Base-by-base conservation (phyloP, 371 early-diverging fungal genomes). In the Dichotomocladium elegans region DNA sequence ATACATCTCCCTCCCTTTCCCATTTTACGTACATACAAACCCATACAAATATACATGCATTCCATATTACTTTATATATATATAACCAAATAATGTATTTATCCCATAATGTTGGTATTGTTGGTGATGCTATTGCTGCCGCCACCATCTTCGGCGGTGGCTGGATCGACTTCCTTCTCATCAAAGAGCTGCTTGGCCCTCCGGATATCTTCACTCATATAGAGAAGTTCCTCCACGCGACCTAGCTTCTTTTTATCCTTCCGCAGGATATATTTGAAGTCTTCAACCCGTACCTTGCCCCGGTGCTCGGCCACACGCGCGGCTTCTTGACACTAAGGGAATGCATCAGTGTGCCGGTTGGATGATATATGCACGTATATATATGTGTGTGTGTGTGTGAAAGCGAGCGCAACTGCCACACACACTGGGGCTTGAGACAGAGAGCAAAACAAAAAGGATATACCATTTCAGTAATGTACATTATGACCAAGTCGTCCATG, bases 201-300 rank as follows among this genome's bases (percentile, higher is more conserved):
- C 61, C 89, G 88, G 51, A 99, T 88, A 58, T 98, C 98, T 77
- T 97, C 94, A 63, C 90, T 92, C 83, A 93, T 88, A 46, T 91
- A 86, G 24, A 99, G 65, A 25, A 99, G 76, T 60, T 99, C 96
- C 53, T 98, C 95, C 2, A 95, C 93, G 60, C 99, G 86, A 0
- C 93, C 94, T 28, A 96, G 85, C 68, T 98, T 99, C 77, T 94
- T 97, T 28, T 91, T 84, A 61, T 99, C 99, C 51, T 92, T 89
- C 46, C 95, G 87, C 24, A 99, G 65, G 8, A 88, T 87, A 61
- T 91, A 93, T 53, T 98, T 87, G 55, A 98, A 89, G 64, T 99
- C 99, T 22, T 94, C 91, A 8, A 97, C 92, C 33, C 88, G 89
- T 15, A 95, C 87, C 63, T 93, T 94, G 26, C 82, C 79, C 40